Evolutionary conservation across 129 eudicot species (phyloP), one percentile per base, ranked within the genome.

Genomic region (Flaveria linearis): DNA sequence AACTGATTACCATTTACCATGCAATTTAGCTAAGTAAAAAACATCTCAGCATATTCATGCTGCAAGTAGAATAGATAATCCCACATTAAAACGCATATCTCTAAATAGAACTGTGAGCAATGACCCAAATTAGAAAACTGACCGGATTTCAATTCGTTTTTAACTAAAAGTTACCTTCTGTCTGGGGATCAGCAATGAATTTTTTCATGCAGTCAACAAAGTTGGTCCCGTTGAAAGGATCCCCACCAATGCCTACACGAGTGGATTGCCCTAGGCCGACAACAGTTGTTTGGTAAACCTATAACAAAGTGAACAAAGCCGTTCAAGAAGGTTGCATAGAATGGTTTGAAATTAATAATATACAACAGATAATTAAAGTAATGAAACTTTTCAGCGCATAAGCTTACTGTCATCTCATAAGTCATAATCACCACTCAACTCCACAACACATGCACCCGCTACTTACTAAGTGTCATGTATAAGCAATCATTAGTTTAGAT

Each of bases 201-300:
- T 87, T 95, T 72, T 81, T 90, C 79, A 95, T 68, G 88, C 96
- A 91, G 84, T 95, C 99, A 80, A 95, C 99, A 79, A 95, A 95
- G 82, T 91, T 91, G 74, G 99, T 95, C 41, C 99, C 99, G 67
- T 95, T 95, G 80, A 95, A 95, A 80, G 99, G 99, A 82, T 95
- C 99, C 65, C 99, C 97, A 78, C 99, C 99, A 67, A 95, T 91
- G 33, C 99, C 99, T 36, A 95, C 99, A 82, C 96, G 87, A 7
- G 99, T 95, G 36, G 99, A 95, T 71, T 95, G 99, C 65, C 99
- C 97, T 77, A 95, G 86, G 62, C 99, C 97, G 51, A 95, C 99
- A 33, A 88, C 91, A 52, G 96, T 95, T 45, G 97, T 95, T 91
- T 95, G 99, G 90, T 89, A 95, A 69, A 95, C 99, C 99, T 95